phyloP scores from a whole-genome alignment of 768 basidiomycete genomes.

The Fomitopsis serialis region DNA sequence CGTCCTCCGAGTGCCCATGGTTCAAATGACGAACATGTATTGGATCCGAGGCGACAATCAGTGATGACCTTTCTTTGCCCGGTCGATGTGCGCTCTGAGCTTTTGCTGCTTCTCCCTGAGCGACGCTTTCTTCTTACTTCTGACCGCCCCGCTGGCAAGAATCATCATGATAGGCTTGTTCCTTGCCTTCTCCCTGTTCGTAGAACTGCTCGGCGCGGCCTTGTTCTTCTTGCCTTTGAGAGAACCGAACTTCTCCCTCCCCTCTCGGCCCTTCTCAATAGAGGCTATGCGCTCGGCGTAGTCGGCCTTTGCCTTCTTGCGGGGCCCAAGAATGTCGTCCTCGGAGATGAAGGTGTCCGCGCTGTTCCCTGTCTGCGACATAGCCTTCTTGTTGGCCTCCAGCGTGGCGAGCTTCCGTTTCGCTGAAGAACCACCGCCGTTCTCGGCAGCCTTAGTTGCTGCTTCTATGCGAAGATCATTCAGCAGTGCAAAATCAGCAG shows the following conservation, averaged over 20 bases:
- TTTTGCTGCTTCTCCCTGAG: slow-evolving; percentile 78
- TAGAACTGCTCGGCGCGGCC: slow-evolving; percentile 74
- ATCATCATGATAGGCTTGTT: slow-evolving; percentile 98
- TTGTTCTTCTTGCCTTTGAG: slow-evolving; percentile 91
- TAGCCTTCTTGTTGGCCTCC: slow-evolving; percentile 62
- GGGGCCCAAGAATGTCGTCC: slow-evolving; percentile 86
- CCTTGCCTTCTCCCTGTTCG: slow-evolving; percentile 87
- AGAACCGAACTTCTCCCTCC: slow-evolving; percentile 41
- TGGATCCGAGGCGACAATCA: background rate
- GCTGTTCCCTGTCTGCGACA: slow-evolving; percentile 36
- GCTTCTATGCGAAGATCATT: slow-evolving; percentile 84
- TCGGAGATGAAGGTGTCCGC: slow-evolving; percentile 76
- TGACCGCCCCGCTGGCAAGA: slow-evolving; percentile 68
- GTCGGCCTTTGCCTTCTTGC: slow-evolving; percentile 89
- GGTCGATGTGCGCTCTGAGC: slow-evolving; percentile 70
- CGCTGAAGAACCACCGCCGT: slow-evolving; percentile 64
- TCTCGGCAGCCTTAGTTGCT: slow-evolving; percentile 63
- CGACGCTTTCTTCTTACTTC: slow-evolving; percentile 78
- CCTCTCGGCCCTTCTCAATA: slow-evolving; percentile 1
- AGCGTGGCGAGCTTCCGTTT: slow-evolving; percentile 87
- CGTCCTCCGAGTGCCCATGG: no score
- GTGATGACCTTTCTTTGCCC: slow-evolving; percentile 46
- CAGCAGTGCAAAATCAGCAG: slow-evolving; percentile 90
- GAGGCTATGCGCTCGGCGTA: slow-evolving; percentile 90
- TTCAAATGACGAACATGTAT: background rate